These are phyloP conservation scores for Phytophthora pisi DNA, from an alignment of 352 stramenopile species.

Conservation along the genomic window DNA sequence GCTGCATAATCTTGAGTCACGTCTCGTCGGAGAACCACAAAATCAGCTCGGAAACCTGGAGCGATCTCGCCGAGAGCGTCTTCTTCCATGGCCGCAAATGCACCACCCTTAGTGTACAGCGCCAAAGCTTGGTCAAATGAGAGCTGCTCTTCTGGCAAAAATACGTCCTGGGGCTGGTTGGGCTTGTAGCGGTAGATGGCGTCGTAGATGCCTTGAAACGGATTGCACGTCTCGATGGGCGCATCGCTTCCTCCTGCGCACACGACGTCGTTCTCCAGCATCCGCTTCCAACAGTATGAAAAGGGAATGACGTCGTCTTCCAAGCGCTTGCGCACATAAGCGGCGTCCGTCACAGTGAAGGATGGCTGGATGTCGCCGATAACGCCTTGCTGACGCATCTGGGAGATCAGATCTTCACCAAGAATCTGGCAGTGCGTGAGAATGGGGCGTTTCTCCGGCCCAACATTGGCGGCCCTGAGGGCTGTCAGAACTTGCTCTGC, in stretches of 20 bases:
- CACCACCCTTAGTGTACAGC: conserved; percentile 83
- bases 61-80: conserved; percentile 53
- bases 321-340: conserved; percentile 82
- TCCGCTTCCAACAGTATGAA: conserved; percentile 89
- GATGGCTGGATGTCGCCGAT: conserved; percentile 91
- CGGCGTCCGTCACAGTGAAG: conserved; percentile 87
- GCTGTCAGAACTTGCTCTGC: conserved; percentile 77
- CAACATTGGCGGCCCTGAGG: conserved; percentile 59
- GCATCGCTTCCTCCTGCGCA: conserved; percentile 86
- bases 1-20: conserved; percentile 47
- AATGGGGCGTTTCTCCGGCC: conserved; percentile 65
- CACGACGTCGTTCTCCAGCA: conserved; percentile 70
- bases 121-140: conserved; percentile 78
- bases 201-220: conserved; percentile 90
- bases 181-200: conserved; percentile 79
- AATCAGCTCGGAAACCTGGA: conserved; percentile 65
- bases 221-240: conserved; percentile 88
- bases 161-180: conserved; percentile 49
- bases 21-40: conserved; percentile 73
- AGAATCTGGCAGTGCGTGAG: conserved; percentile 92
- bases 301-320: conserved; percentile 54
- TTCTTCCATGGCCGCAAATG: conserved; percentile 71
- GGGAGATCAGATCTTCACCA: conserved; percentile 62
- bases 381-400: conserved; percentile 78
- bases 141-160: conserved; percentile 68